These are phyloP conservation scores for Talaromyces sp. DNA, from an alignment of 2,329 filamentous ascomycete species.

Conservation along the genomic window DNA sequence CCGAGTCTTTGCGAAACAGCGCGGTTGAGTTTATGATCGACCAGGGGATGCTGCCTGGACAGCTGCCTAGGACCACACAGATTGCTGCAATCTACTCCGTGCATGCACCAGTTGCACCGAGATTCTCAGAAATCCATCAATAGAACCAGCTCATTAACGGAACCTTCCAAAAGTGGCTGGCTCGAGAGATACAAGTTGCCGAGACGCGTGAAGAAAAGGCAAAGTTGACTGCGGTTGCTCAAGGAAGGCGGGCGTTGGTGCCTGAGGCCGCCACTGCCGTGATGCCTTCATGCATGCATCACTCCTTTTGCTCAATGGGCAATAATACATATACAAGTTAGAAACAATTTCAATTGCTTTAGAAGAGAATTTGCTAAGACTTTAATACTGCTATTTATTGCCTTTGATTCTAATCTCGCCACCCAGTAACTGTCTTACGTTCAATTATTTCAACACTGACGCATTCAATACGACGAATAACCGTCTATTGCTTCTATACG, in stretches of 20 bases:
- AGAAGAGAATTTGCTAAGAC: neutral
- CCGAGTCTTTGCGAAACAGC: neutral
- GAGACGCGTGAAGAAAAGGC: neutral
- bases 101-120: neutral
- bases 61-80: neutral
- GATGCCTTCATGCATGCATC: neutral
- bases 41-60: slow-evolving; percentile 4
- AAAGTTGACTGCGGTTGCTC: neutral
- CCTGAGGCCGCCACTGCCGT: neutral
- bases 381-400: neutral
- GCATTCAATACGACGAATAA: neutral
- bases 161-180: neutral
- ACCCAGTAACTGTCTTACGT: neutral
- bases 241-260: neutral
- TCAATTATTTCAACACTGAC: neutral
- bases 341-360: neutral
- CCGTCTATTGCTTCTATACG: neutral
- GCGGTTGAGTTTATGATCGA: neutral
- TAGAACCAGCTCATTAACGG: neutral
- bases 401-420: neutral
- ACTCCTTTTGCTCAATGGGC: neutral
- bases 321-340: neutral
- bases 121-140: neutral
- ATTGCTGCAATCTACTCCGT: neutral
- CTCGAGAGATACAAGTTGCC: neutral